These are phyloP conservation scores for Parsonsia alboflavescens DNA, from an alignment of 257 asterid genomes.

Conservation along the genomic window DNA sequence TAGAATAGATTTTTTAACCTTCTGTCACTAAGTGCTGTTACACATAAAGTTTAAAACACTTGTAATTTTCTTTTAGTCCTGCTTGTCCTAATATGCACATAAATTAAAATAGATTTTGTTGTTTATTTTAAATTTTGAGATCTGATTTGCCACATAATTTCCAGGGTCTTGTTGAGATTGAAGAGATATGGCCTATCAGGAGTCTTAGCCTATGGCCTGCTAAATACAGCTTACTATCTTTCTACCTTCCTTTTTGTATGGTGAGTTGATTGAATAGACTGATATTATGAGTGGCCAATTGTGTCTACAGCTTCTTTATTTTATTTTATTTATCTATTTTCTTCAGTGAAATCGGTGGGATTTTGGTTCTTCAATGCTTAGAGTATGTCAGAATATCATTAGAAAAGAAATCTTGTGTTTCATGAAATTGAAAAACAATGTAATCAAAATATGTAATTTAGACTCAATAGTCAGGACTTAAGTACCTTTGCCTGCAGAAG, in stretches of 20 bases:
- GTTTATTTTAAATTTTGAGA: constrained; percentile 13
- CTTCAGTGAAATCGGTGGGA: background rate
- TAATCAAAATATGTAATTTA: background rate
- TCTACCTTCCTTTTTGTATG: constrained; percentile 85
- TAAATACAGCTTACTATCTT: constrained; percentile 81
- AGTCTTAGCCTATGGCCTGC: constrained; percentile 78
- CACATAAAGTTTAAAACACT: background rate
- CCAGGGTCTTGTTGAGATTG: constrained; percentile 44
- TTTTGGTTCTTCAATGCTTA: background rate
- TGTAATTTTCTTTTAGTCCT: background rate
- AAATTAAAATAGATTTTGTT: background rate
- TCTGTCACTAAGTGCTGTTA: background rate
- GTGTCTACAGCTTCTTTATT: background rate
- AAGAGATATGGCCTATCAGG: constrained; percentile 83
- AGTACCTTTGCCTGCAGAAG: background rate
- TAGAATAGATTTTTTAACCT: background rate
- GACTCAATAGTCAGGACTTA: background rate
- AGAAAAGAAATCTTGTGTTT: background rate
- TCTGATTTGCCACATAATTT: constrained; percentile 14
- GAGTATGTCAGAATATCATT: background rate
- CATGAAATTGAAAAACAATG: background rate
- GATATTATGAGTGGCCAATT: background rate
- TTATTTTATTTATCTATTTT: background rate
- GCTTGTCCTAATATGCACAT: background rate
- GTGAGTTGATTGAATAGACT: constrained; percentile 35